Evolutionary conservation across 1,284 basidiomycete species (phyloP), one percentile per base, ranked within the genome.

Genomic region (Flammula alnicola): DNA sequence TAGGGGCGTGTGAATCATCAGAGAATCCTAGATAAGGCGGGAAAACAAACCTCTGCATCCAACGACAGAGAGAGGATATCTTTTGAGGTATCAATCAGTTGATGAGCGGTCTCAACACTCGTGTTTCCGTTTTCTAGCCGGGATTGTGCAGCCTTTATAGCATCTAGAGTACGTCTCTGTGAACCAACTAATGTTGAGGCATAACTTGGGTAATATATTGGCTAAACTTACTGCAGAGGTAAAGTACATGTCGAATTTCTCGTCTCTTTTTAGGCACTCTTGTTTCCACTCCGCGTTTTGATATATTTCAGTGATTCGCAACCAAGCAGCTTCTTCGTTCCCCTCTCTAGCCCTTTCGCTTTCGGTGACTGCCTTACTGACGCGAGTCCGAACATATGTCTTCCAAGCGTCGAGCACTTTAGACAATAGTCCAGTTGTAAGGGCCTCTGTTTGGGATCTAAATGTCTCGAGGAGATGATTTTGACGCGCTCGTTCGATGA

Each of bases 181-280:
- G 38, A n/a, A 23, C 11, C 10, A 4, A 5, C 11, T n/a, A n/a
- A n/a, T n/a, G n/a, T n/a, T n/a, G n/a, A n/a, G n/a, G n/a, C n/a
- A n/a, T n/a, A n/a, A n/a, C n/a, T 45, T 41, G 54, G 48, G 57
- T 50, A 54, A 55, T 55, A n/a, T n/a, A 53, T 23, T 44, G 42
- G 46, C 54, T 37, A 44, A 23, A 74, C 85, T 63, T 62, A 88
- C 88, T 60, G 94, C 80, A 54, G 87, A 80, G 23, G 82, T 74
- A 59, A 93, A 79, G 70, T 94, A 78, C 90, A 97, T 90, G 39
- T 87, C 84, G 63, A 95, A 95, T 69, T 95, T 96, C 70, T 96
- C 94, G 58, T 95, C 89, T 59, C 83, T 80, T 62, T 79, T 83
- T 61, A 88, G 65, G 59, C 85, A 84, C 51, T 86, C 84, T 44